phyloP scores from a whole-genome alignment of 179 eudicot genomes.

The Vitellaria paradoxa region DNA sequence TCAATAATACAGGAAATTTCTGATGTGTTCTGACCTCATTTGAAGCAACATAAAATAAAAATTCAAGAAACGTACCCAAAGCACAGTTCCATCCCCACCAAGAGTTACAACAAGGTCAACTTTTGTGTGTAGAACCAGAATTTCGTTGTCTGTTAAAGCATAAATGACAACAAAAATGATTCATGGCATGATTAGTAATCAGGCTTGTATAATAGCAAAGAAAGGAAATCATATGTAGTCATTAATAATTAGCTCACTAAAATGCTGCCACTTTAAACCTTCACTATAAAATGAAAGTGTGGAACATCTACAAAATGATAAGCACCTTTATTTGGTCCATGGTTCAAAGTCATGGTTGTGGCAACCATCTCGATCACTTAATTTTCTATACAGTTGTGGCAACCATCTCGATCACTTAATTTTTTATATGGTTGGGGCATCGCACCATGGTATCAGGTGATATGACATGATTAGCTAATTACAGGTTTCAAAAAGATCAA shows the following conservation, averaged over 20 bases:
- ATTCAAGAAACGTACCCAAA: slow-evolving; percentile 67
- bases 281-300: neutral
- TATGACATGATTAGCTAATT: too few species aligned
- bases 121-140: slow-evolving; percentile 63
- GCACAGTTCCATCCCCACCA: slow-evolving; percentile 99
- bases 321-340: neutral
- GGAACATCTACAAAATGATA: neutral
- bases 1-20: neutral
- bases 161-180: neutral
- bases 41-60: neutral
- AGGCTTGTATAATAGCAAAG: neutral
- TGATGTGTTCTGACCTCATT: neutral
- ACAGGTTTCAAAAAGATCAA: too few species aligned
- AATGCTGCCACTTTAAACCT: neutral
- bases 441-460: too few species aligned
- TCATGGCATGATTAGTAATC: neutral
- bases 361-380: too few species aligned
- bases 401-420: too few species aligned
- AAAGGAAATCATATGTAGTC: neutral
- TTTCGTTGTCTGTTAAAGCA: slow-evolving; percentile 58
- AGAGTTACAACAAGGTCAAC: slow-evolving; percentile 96
- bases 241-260: neutral
- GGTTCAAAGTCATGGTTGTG: too few species aligned
- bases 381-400: too few species aligned
- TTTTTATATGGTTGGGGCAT: too few species aligned